phyloP scores from a whole-genome alignment of 176 grass and related monocot genomes.

The Musa schizocarpa region DNA sequence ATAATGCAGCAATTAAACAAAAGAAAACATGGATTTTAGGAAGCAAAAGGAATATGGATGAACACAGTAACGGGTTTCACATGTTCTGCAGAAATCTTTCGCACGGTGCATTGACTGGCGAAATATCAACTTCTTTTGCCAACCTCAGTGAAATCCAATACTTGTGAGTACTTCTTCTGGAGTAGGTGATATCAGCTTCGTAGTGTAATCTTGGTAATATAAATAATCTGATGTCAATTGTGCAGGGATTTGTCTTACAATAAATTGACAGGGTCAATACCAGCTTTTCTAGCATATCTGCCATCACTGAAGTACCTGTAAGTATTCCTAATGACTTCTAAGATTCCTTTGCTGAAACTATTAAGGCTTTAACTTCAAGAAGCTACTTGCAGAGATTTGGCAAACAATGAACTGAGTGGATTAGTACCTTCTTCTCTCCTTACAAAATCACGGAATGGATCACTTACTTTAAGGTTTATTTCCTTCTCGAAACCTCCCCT shows the following conservation, averaged over 20 bases:
- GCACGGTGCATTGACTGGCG: constrained; percentile 19
- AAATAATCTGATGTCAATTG: background rate
- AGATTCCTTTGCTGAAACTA: background rate
- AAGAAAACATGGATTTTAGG: background rate
- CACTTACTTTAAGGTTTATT: constrained; percentile 2
- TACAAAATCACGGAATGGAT: background rate
- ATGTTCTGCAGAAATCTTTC: constrained; percentile 36
- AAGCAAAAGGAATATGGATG: background rate
- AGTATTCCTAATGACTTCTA: background rate
- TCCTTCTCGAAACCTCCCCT: background rate
- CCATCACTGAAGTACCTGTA: background rate
- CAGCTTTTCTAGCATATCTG: background rate
- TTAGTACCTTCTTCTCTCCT: constrained; percentile 2
- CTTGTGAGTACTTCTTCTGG: constrained; percentile 28
- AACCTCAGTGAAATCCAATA: constrained; percentile 16
- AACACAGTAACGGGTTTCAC: background rate
- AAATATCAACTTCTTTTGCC: constrained; percentile 22
- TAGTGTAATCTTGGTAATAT: too few species aligned
- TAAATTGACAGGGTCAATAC: background rate
- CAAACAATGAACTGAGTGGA: constrained; percentile 5
- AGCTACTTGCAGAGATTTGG: constrained; percentile 5
- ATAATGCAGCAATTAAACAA: background rate
- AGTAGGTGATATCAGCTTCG: too few species aligned
- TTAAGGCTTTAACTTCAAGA: background rate
- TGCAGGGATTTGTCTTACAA: background rate